Conservation (phyloP, 1,284 basidiomycete genomes). For the Entoloma clypeatum region DNA sequence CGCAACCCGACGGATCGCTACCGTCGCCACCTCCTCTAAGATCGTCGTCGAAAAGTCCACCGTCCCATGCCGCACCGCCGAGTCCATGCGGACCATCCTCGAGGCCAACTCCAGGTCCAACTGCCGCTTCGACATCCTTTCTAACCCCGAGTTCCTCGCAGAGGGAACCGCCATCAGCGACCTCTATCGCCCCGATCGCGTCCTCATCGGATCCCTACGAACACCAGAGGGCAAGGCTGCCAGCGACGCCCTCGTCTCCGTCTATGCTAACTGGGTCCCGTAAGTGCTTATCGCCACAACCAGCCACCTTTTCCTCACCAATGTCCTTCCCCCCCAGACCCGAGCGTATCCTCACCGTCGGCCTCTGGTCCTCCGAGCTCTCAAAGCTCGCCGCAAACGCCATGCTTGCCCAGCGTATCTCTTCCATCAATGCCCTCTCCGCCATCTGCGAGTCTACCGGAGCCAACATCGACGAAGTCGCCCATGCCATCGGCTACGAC, state of each 20-base stretch:
- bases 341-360: constrained; percentile 88
- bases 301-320: constrained; percentile 9
- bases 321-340: constrained; percentile 35
- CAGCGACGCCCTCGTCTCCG: constrained; percentile 67
- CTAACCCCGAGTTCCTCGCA: constrained; percentile 98
- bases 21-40: constrained; percentile 87
- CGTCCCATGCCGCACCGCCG: constrained; percentile 96
- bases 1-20: constrained; percentile 94
- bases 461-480: constrained; percentile 97
- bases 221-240: constrained; percentile 83
- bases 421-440: constrained; percentile 95
- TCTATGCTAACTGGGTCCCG: constrained; percentile 98
- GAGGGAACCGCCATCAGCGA: constrained; percentile 96
- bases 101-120: constrained; percentile 95
- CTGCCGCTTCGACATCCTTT: constrained; percentile 95
- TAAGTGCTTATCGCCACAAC: constrained; percentile 36
- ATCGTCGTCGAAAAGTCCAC: constrained; percentile 99
- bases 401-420: constrained; percentile 97
- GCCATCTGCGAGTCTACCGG: constrained; percentile 99
- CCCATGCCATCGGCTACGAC: constrained; percentile 92
- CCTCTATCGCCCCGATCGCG: constrained; percentile 87
- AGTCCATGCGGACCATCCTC: constrained; percentile 98
- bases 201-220: constrained; percentile 94
- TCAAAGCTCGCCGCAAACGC: constrained; percentile 99
- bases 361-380: constrained; percentile 98